Percentiles rank a stretch among this genome's conserved stretches.
These are phyloP conservation scores for Tolypocladium cylindrosporum DNA, from an alignment of 2,329 filamentous ascomycete genomes.

Conservation along the genomic window DNA sequence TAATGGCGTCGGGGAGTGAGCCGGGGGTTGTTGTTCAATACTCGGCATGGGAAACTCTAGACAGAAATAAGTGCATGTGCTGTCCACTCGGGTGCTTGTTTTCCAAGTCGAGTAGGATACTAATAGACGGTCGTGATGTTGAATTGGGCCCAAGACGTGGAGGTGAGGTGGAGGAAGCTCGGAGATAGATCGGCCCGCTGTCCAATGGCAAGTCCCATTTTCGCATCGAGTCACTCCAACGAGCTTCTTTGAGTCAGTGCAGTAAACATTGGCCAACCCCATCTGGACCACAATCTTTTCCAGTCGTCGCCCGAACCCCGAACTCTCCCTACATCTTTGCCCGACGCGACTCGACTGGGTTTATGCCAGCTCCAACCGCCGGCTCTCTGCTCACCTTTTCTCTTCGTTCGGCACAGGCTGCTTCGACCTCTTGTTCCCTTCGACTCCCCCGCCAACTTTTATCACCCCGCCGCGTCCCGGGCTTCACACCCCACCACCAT, in stretches of 20 bases:
- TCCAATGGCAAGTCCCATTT: not conserved
- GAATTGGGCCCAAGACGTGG: not conserved
- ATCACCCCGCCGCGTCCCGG: not conserved
- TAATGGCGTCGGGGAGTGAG: not conserved
- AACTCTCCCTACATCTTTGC: not conserved
- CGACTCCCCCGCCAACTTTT: not conserved
- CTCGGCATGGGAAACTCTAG: not conserved
- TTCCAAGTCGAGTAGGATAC: not conserved
- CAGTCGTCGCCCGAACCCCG: not conserved
- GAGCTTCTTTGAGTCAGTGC: not conserved
- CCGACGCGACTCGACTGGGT: not conserved
- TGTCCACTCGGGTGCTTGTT: not conserved
- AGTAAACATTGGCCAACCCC: not conserved
- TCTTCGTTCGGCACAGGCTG: conserved; percentile 2
- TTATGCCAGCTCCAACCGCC: not conserved
- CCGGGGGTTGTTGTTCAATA: not conserved
- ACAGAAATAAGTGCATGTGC: not conserved
- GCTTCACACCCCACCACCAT: not conserved
- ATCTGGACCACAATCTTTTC: not conserved
- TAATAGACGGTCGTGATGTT: not conserved
- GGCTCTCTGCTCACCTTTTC: not conserved
- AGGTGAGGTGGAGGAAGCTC: not conserved
- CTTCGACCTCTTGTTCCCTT: not conserved
- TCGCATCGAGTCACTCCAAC: not conserved
- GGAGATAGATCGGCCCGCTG: not conserved